Base-by-base conservation (phyloP, 805 yeast species). In the Tanozyma kutaoensis region DNA sequence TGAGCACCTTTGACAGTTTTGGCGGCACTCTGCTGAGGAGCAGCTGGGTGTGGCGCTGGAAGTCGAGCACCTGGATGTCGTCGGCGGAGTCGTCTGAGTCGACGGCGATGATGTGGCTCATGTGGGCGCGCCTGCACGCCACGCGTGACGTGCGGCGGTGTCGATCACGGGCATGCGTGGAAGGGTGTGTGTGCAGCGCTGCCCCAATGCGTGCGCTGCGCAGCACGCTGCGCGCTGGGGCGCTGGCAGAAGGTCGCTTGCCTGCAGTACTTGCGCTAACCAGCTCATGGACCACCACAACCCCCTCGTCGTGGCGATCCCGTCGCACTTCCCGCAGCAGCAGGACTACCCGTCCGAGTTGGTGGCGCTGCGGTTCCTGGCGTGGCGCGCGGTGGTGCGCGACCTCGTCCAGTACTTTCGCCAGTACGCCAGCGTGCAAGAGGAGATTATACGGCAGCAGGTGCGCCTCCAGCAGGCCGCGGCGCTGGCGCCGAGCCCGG, bases 361-460 rank as follows among this genome's bases (percentile, higher is more conserved):
- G 5, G 58, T 88, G 33, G 91, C 95, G 2, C 65, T 70, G 16
- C 62, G 97, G 35, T 86, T 88, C 48, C 66, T 74, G 26, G 77
- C 93, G 3, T 88, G 96, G 95, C 62, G 95, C 32, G 65, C 69
- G 22, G 71, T 86, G 29, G 73, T 85, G 31, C 72, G 74, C 34
- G 76, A 88, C 20, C 54, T 88, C 30, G 64, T 81, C 13, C 69
- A 66, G 25, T 88, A 88, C 45, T 60, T 88, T 35, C 69, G 68
- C 34, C 95, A 85, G 43, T 75, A 73, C 22, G 84, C 82, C 8
- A 67, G 79, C 10, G 86, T 81, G 30, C 91, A 85, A 46, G 95
- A 86, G 49, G 95, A 86, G 45, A 68, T 82, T 12, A 74, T 80
- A 20, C 70, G 94, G 32, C 93, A 82, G 43, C 91, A 82, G 37